Base-by-base conservation (phyloP, 2,329 filamentous ascomycete species). In the Hymenoscyphus repandus region DNA sequence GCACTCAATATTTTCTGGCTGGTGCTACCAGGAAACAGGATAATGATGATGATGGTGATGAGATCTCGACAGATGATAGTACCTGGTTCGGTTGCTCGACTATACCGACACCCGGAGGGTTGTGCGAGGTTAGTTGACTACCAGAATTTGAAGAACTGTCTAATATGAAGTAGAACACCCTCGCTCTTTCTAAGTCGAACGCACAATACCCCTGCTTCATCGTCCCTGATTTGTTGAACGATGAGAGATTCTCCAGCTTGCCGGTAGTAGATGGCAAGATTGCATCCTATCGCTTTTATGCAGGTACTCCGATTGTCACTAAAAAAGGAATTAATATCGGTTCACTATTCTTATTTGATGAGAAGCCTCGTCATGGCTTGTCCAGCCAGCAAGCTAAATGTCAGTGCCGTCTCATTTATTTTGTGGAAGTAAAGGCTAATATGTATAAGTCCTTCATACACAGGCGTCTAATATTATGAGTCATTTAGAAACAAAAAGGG, bases 301-400 rank as follows among this genome's bases (percentile, higher is more conserved):
- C 60, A 12, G 60, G 59, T 17, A 54, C 60, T 12, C 62, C 62
- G 9, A 59, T 65, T 7, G 51, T 45, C 1, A 61, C 54, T 30
- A 43, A 48, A 7, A 46, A 50, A 5, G 59, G 61, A 5, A 45
- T 55, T 40, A 75, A 74, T 38, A 79, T 87, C 46, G 83, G 83
- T 12, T 75, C 75, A 11, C 79, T 80, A 49, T 78, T 78, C 49
- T 74, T 85, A 2, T 68, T 82, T 2, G 81, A 85, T 55, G 73
- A 77, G 31, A 70, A 70, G 13, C 74, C 78, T 0, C 75, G 79
- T 15, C 58, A 74, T 42, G 78, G 75, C 0, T 59, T 86, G 6
- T 18, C 54, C 49, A 13, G 52, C 46, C 45, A 56, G 52, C 44
- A 45, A n/a, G 18, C 15, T 20, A 40, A 41, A 13, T 45, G 47